Evolutionary conservation across 139 green algal genomes (phyloP), one percentile per base, ranked within the genome.

Genomic region (Haematococcus lacustris): DNA sequence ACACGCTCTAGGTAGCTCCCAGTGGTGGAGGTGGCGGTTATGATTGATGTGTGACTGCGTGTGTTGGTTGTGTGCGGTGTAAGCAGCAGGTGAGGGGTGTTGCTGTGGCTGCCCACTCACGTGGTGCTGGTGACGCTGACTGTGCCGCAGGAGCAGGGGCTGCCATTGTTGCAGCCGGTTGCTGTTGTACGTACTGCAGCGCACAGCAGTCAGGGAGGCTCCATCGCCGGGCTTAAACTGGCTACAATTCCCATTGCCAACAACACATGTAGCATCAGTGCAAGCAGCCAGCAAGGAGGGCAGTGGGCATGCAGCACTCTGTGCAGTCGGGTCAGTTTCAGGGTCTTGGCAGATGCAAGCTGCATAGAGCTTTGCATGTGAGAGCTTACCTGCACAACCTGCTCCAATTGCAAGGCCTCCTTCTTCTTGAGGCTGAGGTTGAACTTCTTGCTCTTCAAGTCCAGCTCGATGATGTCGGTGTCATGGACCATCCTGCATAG

Each of bases 381-480:
- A 62, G 51, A n/a, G n/a, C n/a, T n/a, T 38, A n/a, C n/a, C n/a
- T n/a, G n/a, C n/a, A n/a, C n/a, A n/a, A n/a, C 26, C 17, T 63
- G 53, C 17, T 63, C 53, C 53, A 39, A n/a, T 1, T 13, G 73
- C 75, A 33, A 66, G 1, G 92, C 92, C 79, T 94, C 91, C 81
- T 90, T 89, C 82, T 97, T 97, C 64, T 87, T 86, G 9, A 98
- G 80, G 23, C 81, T 81, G 59, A 98, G 81, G 76, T 87, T 91
- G 84, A 97, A 96, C 28, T 82, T 76, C 80, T 96, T 96, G 82
- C 88, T 90, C 78, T 96, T 96, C 13, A 97, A 75, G 78, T 96
- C 89, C 53, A 98, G 82, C 82, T 98, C 94, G 28, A 98, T 91
- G 68, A 98, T 97, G 77, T 98, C 94, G 25, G 91, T 93, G 38